Conservation (phyloP, 2,329 filamentous ascomycete species). For the Diaporthe caulivora region DNA sequence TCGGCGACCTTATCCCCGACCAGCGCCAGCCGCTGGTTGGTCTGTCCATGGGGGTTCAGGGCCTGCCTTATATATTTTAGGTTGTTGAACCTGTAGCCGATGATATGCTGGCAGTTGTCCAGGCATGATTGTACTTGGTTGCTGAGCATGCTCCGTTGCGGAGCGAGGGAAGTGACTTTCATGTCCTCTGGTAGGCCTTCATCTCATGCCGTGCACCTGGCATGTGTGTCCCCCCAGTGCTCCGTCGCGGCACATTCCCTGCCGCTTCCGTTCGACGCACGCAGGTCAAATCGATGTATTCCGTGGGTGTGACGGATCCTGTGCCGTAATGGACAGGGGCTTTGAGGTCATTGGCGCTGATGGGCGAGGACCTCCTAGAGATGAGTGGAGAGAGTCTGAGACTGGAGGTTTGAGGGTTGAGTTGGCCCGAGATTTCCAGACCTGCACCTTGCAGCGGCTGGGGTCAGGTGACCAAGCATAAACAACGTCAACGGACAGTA, state of each 20-base stretch:
- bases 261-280: neutral
- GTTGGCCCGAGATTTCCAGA: too few relatives aligned
- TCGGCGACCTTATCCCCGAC: neutral
- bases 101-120: neutral
- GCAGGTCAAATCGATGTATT: neutral
- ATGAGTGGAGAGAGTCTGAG: too few relatives aligned
- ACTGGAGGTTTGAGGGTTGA: too few relatives aligned
- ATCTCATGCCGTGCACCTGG: neutral
- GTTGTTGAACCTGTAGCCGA: slow-evolving; percentile 3
- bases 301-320: neutral
- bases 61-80: neutral
- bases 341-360: too few relatives aligned
- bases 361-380: too few relatives aligned
- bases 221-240: neutral
- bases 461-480: neutral
- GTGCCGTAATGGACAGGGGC: neutral
- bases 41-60: neutral
- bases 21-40: neutral
- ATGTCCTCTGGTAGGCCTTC: neutral
- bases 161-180: neutral
- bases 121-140: too few relatives aligned
- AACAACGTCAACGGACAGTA: too few relatives aligned
- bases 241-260: neutral
- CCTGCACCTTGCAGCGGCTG: too few relatives aligned
- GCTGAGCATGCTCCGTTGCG: neutral